Conservation (phyloP, 768 basidiomycete species). For the Leccinum sublutescens region DNA sequence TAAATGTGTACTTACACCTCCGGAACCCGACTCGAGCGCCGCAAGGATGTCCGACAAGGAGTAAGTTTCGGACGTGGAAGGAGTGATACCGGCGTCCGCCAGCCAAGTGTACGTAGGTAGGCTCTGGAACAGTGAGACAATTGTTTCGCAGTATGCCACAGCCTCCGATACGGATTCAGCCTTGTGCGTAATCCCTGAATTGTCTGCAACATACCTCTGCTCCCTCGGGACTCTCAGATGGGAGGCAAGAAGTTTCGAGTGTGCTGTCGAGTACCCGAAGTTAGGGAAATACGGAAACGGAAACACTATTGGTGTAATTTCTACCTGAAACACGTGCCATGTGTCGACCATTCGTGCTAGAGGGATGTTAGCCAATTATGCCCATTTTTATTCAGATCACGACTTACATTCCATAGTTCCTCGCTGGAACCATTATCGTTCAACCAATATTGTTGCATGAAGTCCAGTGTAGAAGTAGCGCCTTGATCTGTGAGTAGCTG, state of each 20-base stretch:
- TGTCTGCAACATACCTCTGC: conserved; percentile 49
- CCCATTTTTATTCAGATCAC: neutral
- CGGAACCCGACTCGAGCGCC: conserved; percentile 55
- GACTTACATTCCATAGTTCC: conserved; percentile 64
- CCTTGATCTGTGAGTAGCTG: conserved; percentile 60
- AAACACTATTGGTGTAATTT: neutral
- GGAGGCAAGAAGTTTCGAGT: conserved; percentile 55
- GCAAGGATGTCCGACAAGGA: conserved; percentile 51
- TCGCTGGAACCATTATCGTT: conserved; percentile 58
- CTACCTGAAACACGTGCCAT: conserved; percentile 53
- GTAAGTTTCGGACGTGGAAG: conserved; percentile 56
- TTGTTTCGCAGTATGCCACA: conserved; percentile 60
- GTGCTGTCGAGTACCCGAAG: conserved; percentile 42
- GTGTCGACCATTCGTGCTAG: conserved; percentile 69
- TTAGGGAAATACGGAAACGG: neutral
- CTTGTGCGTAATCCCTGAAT: neutral
- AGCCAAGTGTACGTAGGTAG: conserved; percentile 79
- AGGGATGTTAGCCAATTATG: conserved; percentile 5
- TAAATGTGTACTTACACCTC: conserved; percentile 35
- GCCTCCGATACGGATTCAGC: conserved; percentile 40
- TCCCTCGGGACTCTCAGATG: conserved; percentile 54
- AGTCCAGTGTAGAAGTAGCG: conserved; percentile 54
- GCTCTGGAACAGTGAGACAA: conserved; percentile 58
- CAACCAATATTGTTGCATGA: conserved; percentile 64
- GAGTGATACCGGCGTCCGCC: conserved; percentile 67